These are phyloP conservation scores for Erythrophleum ivorense DNA, from an alignment of 331 rosid genomes.

Conservation along the genomic window DNA sequence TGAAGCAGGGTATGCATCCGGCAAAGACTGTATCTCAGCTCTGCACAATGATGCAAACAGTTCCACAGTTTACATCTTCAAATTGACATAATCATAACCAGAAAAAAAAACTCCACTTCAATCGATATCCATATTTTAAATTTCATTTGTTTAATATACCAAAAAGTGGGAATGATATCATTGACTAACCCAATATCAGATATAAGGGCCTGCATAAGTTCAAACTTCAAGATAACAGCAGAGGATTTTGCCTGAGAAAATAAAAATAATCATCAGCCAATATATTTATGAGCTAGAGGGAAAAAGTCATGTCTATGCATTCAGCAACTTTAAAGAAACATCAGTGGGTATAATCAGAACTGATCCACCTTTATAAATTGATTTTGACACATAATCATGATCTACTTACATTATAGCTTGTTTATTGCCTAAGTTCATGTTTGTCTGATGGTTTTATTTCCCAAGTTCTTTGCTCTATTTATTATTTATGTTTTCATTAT, in stretches of 20 bases:
- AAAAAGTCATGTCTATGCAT: background rate
- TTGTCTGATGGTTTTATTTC: background rate
- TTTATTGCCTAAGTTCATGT: background rate
- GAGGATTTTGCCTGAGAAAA: conserved; percentile 42
- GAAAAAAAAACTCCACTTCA: conserved; percentile 13
- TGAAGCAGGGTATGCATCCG: conserved; percentile 69
- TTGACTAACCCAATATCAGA: conserved; percentile 68
- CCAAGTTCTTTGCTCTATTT: background rate
- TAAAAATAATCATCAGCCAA: conserved; percentile 37
- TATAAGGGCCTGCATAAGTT: conserved; percentile 81
- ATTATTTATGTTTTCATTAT: background rate
- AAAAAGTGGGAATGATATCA: background rate
- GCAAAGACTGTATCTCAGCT: conserved; percentile 62
- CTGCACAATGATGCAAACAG: conserved; percentile 52
- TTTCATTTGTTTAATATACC: conserved; percentile 26
- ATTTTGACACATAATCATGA: background rate
- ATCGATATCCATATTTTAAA: background rate
- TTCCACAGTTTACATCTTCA: conserved; percentile 19
- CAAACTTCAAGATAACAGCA: conserved; percentile 88
- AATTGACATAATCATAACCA: background rate
- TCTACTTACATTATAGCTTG: background rate
- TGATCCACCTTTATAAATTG: background rate
- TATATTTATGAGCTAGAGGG: conserved; percentile 10
- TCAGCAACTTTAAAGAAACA: conserved; percentile 9
- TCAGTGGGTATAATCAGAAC: background rate